These are phyloP conservation scores for Rubus parviflorus DNA, from an alignment of 306 rosid genomes.

Conservation along the genomic window DNA sequence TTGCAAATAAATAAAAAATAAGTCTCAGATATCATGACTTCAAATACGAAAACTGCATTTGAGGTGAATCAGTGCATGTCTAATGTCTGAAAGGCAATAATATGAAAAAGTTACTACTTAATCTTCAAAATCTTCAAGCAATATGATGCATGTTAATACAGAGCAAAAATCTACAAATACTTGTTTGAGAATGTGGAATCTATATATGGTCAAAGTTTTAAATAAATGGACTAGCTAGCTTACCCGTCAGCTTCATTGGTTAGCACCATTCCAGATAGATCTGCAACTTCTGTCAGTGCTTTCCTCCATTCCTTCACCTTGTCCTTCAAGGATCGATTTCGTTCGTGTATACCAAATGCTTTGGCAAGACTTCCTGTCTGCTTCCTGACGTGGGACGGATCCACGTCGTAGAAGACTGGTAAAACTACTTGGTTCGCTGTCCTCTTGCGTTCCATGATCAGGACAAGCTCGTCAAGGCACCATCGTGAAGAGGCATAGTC, in stretches of 20 bases:
- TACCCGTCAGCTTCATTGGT: not conserved
- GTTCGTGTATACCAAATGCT: not conserved
- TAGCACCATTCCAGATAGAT: not conserved
- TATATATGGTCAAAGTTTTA: too few relatives aligned
- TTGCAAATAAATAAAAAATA: not conserved
- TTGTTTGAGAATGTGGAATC: too few relatives aligned
- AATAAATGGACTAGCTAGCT: too few relatives aligned
- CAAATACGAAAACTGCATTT: too few relatives aligned
- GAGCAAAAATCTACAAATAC: too few relatives aligned
- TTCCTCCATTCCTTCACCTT: not conserved
- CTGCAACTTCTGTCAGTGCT: not conserved
- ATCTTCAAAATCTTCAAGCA: too few relatives aligned
- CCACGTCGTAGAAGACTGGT: not conserved
- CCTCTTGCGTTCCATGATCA: not conserved
- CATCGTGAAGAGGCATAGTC: not conserved
- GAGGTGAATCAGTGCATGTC: too few relatives aligned
- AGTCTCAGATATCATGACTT: too few relatives aligned
- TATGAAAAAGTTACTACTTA: too few relatives aligned
- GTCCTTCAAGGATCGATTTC: not conserved
- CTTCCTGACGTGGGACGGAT: not conserved
- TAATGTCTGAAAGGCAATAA: too few relatives aligned
- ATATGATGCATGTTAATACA: too few relatives aligned
- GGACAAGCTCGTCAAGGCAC: constrained; percentile 16
- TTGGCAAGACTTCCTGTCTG: not conserved
- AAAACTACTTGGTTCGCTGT: not conserved